Evolutionary conservation across 495 filamentous ascomycete genomes (phyloP), one percentile per base, ranked within the genome.

Genomic region (Aspergillus cavernicola): DNA sequence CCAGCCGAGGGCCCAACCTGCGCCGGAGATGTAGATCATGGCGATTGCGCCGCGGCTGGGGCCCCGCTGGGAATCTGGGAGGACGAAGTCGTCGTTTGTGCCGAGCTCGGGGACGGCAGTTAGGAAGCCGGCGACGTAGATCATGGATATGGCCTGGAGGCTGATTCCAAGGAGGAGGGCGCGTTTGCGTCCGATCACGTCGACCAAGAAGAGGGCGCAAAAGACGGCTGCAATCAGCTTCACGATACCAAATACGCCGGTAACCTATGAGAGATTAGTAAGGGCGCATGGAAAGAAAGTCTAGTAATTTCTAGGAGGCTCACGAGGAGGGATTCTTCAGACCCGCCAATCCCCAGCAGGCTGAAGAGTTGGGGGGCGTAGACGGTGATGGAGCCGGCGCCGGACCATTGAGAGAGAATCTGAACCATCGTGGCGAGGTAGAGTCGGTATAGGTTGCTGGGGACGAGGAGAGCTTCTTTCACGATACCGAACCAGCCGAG

Each of bases 1-100:
- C 84, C 85, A 89, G 42, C 86, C 86, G 0, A 88, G 69, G 0
- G 85, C 85, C 85, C 86, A 90, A 2, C 86, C 84, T 13, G 80
- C 65, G 3, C 83, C 84, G 0, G 78, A 83, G 36, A 88, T 31
- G 55, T 83, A 88, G 45, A 88, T 85, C 79, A 84, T 82, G 23
- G 78, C 80, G 52, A 87, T 79, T 13, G 80, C 84, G 29, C 75
- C 83, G 38, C 72, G 66, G 40, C 79, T 79, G 5, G 73, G 68
- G 40, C 56, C 70, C 10, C 58, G 49, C 33, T 68, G 26, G n/a
- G 61, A 59, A 2, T 32, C 61, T 0, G 67, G 67, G n/a, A 73
- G 55, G 47, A 58, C 42, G 53, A 62, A 67, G 53, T 18, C 23
- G 35, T 66, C 55, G 1, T 55, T 62, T 2, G 70, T 56, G 19